A percentile compares a stretch with the other conserved stretches of the same genome.
Conservation (phyloP, 2,329 filamentous ascomycete species). For the Lasiodiplodia gonubiensis region DNA sequence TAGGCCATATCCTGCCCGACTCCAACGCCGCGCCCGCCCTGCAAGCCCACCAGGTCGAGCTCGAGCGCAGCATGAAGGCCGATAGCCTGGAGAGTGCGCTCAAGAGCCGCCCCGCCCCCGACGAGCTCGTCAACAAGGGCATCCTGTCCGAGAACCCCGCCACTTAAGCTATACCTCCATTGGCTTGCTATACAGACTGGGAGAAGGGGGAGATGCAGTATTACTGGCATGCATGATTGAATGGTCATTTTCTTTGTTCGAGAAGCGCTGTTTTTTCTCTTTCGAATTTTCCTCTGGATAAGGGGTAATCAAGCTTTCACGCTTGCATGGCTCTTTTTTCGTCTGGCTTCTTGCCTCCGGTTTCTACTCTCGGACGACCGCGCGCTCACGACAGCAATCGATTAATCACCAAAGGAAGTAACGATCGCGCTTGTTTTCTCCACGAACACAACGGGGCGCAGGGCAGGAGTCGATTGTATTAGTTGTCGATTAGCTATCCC, state of each 20-base stretch:
- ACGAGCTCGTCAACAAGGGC: constrained; percentile 77
- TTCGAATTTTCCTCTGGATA: not conserved
- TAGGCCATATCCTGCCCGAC: constrained; percentile 85
- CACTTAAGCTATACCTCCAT: not conserved
- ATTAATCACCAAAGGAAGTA: constrained; percentile 17
- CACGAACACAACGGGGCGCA: not conserved
- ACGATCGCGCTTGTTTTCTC: constrained; percentile 13
- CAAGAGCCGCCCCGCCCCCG: constrained; percentile 74
- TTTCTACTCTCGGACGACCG: constrained; percentile 6
- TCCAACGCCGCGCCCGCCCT: constrained; percentile 79
- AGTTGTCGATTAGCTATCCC: constrained; percentile 16
- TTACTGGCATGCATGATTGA: constrained; percentile 16
- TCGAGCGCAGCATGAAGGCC: constrained; percentile 85
- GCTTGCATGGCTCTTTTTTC: constrained; percentile 2
- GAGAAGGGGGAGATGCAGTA: not conserved
- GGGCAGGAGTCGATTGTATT: constrained; percentile 20
- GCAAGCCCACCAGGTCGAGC: constrained; percentile 79
- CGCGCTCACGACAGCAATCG: constrained; percentile 4
- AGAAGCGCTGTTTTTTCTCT: not conserved
- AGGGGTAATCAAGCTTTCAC: not conserved
- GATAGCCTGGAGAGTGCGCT: constrained; percentile 89
- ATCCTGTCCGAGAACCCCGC: constrained; percentile 63
- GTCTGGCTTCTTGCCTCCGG: not conserved
- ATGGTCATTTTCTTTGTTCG: constrained; percentile 5
- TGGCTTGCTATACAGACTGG: not conserved